These are phyloP conservation scores for Thielaviopsis cerberus DNA, from an alignment of 2,329 filamentous ascomycete genomes.

Conservation along the genomic window DNA sequence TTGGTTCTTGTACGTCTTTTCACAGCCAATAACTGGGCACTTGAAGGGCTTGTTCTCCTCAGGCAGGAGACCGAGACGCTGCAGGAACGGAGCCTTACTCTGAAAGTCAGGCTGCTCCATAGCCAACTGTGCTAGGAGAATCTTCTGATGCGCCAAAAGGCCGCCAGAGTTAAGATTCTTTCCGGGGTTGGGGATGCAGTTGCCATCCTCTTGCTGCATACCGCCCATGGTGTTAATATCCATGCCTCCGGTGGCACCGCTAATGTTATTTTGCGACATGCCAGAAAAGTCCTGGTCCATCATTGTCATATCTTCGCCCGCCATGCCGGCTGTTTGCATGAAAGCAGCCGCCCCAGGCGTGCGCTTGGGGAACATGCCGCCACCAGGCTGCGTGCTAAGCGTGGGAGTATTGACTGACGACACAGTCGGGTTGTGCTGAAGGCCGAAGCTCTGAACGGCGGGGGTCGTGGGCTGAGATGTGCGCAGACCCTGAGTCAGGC, in stretches of 20 bases:
- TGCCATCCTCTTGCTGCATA: constrained; percentile 23
- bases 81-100: constrained; percentile 34
- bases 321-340: constrained; percentile 19
- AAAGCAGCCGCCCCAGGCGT: constrained; percentile 16
- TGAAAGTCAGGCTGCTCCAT: constrained; percentile 60
- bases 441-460: constrained; percentile 53
- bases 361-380: constrained; percentile 42
- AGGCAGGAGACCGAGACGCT: constrained; percentile 42
- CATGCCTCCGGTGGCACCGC: constrained; percentile 27
- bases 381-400: constrained; percentile 54
- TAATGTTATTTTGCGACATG: constrained; percentile 24
- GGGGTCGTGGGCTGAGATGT: constrained; percentile 78
- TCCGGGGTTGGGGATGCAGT: constrained; percentile 76
- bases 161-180: constrained; percentile 44
- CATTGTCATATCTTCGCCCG: constrained; percentile 26
- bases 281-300: constrained; percentile 56
- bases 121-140: constrained; percentile 52
- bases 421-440: constrained; percentile 86
- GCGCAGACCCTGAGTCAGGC: constrained; percentile 57
- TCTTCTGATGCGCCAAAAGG: constrained; percentile 39
- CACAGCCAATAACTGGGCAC: constrained; percentile 92
- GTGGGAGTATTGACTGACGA: constrained; percentile 95
- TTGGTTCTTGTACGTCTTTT: constrained; percentile 99
- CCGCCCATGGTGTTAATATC: constrained; percentile 7
- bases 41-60: constrained; percentile 97